phyloP scores from a whole-genome alignment of 176 grass and related monocot genomes.

The Puccinellia tenuiflora region DNA sequence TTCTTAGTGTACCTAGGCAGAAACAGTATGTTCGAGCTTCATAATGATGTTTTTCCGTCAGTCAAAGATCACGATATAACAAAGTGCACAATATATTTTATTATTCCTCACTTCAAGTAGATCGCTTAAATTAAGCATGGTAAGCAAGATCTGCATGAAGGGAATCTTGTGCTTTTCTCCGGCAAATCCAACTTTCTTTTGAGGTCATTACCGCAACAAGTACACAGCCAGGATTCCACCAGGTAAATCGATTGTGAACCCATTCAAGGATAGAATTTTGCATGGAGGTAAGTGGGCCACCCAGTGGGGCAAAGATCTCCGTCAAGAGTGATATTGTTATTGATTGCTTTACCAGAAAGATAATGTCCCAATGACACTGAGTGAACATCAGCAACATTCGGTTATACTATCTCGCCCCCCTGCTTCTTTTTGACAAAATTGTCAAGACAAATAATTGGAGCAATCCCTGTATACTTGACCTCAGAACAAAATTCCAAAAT shows the following conservation, averaged over 20 bases:
- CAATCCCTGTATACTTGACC: slow-evolving; percentile 25
- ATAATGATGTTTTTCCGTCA: background rate
- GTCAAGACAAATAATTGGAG: slow-evolving; percentile 48
- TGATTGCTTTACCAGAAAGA: slow-evolving; percentile 17
- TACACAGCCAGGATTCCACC: slow-evolving; percentile 8
- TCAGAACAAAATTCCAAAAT: slow-evolving; percentile 27
- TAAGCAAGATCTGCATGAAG: slow-evolving; percentile 23
- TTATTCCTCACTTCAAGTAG: slow-evolving; percentile 26
- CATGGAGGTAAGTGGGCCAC: slow-evolving; percentile 19
- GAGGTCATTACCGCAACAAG: slow-evolving; percentile 6
- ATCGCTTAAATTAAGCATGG: slow-evolving; percentile 28
- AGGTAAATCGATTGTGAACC: slow-evolving; percentile 16
- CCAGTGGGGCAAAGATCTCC: slow-evolving; percentile 6
- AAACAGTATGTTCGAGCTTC: background rate
- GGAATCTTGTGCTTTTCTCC: slow-evolving; percentile 25
- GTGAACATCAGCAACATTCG: slow-evolving; percentile 14
- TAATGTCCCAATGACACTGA: slow-evolving; percentile 19
- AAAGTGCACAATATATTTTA: slow-evolving; percentile 16
- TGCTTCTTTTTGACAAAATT: slow-evolving; percentile 39
- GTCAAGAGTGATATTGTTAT: background rate
- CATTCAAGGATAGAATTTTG: slow-evolving; percentile 15
- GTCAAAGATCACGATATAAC: slow-evolving; percentile 25
- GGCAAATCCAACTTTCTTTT: slow-evolving; percentile 28
- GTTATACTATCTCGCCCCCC: slow-evolving; percentile 1
- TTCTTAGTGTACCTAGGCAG: slow-evolving; percentile 1